Evolutionary conservation across 2,329 filamentous ascomycete species (phyloP), one percentile per base, ranked within the genome.

Genomic region (Colletotrichum liriopes): DNA sequence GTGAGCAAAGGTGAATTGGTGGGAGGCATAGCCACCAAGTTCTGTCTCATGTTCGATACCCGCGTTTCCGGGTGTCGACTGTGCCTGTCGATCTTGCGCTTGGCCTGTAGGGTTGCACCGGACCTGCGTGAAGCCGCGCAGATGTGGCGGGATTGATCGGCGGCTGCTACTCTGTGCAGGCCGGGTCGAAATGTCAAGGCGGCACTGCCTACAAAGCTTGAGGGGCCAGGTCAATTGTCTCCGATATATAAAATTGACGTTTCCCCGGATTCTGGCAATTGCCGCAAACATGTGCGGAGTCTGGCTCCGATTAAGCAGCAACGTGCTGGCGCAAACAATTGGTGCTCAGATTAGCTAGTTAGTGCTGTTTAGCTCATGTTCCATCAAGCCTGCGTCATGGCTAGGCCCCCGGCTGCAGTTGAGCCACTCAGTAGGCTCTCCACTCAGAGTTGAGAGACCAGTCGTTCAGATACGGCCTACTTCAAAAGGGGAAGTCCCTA

Each of bases 51-150:
- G 3, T 41, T 8, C 45, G 14, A 9, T 20, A 20, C 20, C n/a
- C n/a, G 45, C 32, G 60, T 52, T 62, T 62, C 45, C 60, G n/a
- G 60, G 45, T 51, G 23, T 29, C 9, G 60, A 29, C 23, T 26
- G 29, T 29, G 60, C 60, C 45, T 52, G 45, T 62, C 60, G 45
- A 62, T 62, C 60, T 12, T 52, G 60, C 35, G 45, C 60, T 62
- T 62, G 59, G 60, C 32, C 29, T 12, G 9, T 12, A 14, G 45
- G 32, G 32, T 41, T 20, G 60, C 26, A 41, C 16, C 60, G 60
- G 60, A n/a, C 32, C 2, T 47, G 59, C 43, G n/a, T 23, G 20
- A 18, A 62, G 32, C 59, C 59, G 60, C 8, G 45, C 29, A 60
- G 23, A 29, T 45, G 11, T n/a, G 32, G 43, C 45, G 43, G 29